These are phyloP conservation scores for Tulasnella sp. DNA, from an alignment of 768 basidiomycete genomes.

Conservation along the genomic window DNA sequence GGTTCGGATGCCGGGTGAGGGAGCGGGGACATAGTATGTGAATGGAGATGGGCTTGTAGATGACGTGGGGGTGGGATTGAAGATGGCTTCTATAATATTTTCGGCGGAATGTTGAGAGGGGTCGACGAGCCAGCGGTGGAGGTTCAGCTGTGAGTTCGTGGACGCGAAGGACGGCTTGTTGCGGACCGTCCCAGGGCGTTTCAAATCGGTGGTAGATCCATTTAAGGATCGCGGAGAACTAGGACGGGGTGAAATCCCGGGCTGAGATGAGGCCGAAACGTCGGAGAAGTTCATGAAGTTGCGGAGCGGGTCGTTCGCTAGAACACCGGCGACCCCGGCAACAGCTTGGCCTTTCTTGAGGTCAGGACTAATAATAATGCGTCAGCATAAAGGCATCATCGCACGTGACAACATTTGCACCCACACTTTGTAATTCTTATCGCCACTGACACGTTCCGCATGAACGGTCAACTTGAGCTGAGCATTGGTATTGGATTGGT, in stretches of 20 bases:
- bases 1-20: neutral
- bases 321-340: slow-evolving; percentile 58
- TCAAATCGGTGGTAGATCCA: neutral
- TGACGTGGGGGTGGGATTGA: slow-evolving; percentile 60
- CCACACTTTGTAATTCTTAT: slow-evolving; percentile 49
- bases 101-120: slow-evolving; percentile 54
- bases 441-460: slow-evolving; percentile 53
- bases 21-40: slow-evolving; percentile 38
- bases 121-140: slow-evolving; percentile 7
- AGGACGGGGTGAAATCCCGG: slow-evolving; percentile 5
- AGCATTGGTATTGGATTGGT: slow-evolving; percentile 74
- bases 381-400: neutral
- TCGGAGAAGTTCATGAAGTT: neutral
- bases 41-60: slow-evolving; percentile 36
- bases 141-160: neutral
- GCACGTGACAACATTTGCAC: neutral
- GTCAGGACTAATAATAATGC: slow-evolving; percentile 42
- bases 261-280: neutral
- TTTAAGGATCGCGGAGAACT: neutral
- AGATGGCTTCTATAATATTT: slow-evolving; percentile 69
- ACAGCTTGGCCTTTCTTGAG: slow-evolving; percentile 70
- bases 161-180: neutral
- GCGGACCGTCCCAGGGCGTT: neutral
- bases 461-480: slow-evolving; percentile 68
- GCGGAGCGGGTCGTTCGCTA: slow-evolving; percentile 38